phyloP scores from a whole-genome alignment of 306 rosid species.

The Inga leiocalycina region DNA sequence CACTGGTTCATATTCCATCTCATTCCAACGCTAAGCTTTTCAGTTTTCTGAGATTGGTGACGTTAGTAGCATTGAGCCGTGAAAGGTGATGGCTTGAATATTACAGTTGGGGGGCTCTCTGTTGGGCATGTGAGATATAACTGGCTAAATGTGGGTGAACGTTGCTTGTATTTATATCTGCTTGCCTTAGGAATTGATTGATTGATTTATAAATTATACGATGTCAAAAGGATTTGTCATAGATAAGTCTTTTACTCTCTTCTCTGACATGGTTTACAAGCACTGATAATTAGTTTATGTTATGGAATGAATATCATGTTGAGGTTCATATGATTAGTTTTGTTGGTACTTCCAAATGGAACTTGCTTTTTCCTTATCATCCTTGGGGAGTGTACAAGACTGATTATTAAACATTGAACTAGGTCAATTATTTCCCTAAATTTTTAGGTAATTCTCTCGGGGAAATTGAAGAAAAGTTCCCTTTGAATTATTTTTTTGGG shows the following conservation, averaged over 20 bases:
- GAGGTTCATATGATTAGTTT: not conserved
- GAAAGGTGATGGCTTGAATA: not conserved
- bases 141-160: conserved; percentile 25
- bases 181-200: not conserved
- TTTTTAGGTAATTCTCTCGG: too few relatives aligned
- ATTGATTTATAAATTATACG: conserved; percentile 25
- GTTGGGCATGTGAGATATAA: conserved; percentile 15
- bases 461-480: too few relatives aligned
- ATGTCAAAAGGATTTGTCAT: not conserved
- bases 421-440: too few relatives aligned
- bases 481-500: too few relatives aligned
- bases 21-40: conserved; percentile 59
- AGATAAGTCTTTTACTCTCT: too few relatives aligned
- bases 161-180: conserved; percentile 5
- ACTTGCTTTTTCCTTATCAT: too few relatives aligned
- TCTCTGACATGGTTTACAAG: not conserved
- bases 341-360: not conserved
- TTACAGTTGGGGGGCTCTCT: conserved; percentile 24
- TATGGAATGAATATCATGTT: not conserved
- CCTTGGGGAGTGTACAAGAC: too few relatives aligned
- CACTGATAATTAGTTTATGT: not conserved
- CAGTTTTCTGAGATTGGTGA: too few relatives aligned
- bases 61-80: not conserved
- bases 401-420: too few relatives aligned
- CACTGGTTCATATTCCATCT: conserved; percentile 86